Conservation (phyloP, 2,329 filamentous ascomycete genomes). For the Cytospora paraplurivora region DNA sequence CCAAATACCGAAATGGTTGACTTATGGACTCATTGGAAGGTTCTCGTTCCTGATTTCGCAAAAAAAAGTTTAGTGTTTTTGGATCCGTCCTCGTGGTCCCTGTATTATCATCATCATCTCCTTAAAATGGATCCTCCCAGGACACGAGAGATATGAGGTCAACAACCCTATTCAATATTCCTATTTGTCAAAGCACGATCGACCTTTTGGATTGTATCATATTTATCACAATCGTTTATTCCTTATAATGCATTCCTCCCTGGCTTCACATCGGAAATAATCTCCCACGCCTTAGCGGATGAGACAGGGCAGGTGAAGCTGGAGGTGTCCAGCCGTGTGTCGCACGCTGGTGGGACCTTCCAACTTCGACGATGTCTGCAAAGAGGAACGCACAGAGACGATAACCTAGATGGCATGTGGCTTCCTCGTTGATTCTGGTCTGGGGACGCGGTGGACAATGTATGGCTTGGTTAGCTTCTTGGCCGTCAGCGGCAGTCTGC, state of each 20-base stretch:
- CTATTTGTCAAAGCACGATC: conserved; percentile 15
- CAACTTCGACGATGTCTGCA: not conserved
- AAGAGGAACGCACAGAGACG: not conserved
- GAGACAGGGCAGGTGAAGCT: not conserved
- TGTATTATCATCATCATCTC: conserved; percentile 25
- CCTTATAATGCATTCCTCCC: conserved; percentile 15
- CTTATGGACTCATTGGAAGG: not conserved
- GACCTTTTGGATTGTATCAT: conserved; percentile 23
- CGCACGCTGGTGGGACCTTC: not conserved
- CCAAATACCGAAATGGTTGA: conserved; percentile 6
- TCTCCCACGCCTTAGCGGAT: not conserved
- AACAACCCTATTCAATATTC: conserved; percentile 18
- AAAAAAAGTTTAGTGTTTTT: conserved; percentile 22
- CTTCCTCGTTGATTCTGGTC: not conserved
- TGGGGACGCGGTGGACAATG: not conserved
- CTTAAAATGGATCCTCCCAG: not conserved
- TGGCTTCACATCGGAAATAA: not conserved
- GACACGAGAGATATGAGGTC: conserved; percentile 23
- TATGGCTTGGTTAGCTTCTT: not conserved
- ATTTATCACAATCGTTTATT: conserved; percentile 19
- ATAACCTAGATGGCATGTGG: not conserved
- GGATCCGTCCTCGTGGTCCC: conserved; percentile 12
- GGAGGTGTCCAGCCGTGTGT: not conserved
- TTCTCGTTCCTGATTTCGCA: conserved; percentile 11
- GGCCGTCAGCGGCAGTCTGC: not conserved